Conservation (phyloP, 2,329 filamentous ascomycete species). For the Colletotrichum gigasporum region DNA sequence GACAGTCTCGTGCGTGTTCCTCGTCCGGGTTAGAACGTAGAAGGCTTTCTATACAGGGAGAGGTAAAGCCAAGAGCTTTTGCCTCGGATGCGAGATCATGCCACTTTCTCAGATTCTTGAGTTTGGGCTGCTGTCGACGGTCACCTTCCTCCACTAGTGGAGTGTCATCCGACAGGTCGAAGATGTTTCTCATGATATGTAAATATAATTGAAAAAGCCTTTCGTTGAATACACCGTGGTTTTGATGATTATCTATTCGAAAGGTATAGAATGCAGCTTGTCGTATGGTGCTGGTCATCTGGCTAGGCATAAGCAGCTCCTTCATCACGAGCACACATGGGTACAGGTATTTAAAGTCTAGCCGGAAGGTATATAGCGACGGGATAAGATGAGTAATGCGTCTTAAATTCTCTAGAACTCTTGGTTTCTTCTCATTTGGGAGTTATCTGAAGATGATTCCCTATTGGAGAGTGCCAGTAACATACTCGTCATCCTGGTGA, state of each 20-base stretch:
- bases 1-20: neutral
- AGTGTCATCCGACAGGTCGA: neutral
- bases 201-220: neutral
- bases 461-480: neutral
- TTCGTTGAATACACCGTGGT: neutral
- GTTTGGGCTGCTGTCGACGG: neutral
- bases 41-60: neutral
- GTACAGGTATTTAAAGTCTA: neutral
- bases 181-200: neutral
- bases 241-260: neutral
- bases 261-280: neutral
- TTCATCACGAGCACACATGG: neutral
- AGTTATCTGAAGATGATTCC: neutral
- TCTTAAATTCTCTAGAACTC: neutral
- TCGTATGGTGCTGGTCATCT: neutral
- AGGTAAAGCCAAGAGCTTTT: neutral
- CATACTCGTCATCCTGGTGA: neutral
- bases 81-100: neutral
- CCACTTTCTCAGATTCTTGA: neutral
- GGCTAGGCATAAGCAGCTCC: neutral
- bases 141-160: neutral
- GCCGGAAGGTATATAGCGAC: neutral
- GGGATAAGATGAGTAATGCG: neutral
- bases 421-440: neutral
- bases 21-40: neutral